Conservation (phyloP, 2,329 filamentous ascomycete species). For the Aspergillus vadensis region DNA sequence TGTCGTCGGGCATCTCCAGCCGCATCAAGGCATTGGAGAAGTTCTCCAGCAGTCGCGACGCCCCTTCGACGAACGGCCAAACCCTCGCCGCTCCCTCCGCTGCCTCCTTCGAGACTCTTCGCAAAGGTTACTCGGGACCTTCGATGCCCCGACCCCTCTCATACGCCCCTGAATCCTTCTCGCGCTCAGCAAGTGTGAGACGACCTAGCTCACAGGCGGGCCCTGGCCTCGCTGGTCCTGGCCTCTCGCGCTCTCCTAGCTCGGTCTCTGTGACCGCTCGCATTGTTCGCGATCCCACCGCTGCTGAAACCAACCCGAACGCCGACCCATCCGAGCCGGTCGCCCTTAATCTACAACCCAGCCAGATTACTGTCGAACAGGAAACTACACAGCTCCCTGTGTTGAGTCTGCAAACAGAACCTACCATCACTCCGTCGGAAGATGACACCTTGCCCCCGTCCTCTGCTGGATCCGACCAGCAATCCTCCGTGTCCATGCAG, state of each 20-base stretch:
- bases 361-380: slow-evolving; percentile 66
- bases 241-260: slow-evolving; percentile 49
- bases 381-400: slow-evolving; percentile 49
- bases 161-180: slow-evolving; percentile 31
- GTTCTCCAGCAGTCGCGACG: slow-evolving; percentile 57
- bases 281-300: slow-evolving; percentile 68
- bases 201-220: slow-evolving; percentile 32
- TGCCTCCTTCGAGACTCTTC: slow-evolving; percentile 56
- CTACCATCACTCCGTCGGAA: slow-evolving; percentile 28
- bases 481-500: slow-evolving; percentile 41
- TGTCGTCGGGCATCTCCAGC: slow-evolving; percentile 89
- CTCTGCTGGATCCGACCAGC: slow-evolving; percentile 41
- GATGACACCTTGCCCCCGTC: slow-evolving; percentile 44
- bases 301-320: slow-evolving; percentile 39
- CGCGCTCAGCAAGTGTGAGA: slow-evolving; percentile 35
- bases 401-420: slow-evolving; percentile 21
- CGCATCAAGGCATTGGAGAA: slow-evolving; percentile 92
- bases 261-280: slow-evolving; percentile 87
- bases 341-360: slow-evolving; percentile 53
- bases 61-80: slow-evolving; percentile 31
- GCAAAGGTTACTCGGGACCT: slow-evolving; percentile 37
- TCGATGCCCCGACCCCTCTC: slow-evolving; percentile 30
- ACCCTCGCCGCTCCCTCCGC: slow-evolving; percentile 52
- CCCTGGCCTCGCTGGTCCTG: slow-evolving; percentile 23
- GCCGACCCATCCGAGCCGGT: slow-evolving; percentile 33